Evolutionary conservation across 108 stramenopile genomes (phyloP).

Genomic region (Seminavis robusta): DNA sequence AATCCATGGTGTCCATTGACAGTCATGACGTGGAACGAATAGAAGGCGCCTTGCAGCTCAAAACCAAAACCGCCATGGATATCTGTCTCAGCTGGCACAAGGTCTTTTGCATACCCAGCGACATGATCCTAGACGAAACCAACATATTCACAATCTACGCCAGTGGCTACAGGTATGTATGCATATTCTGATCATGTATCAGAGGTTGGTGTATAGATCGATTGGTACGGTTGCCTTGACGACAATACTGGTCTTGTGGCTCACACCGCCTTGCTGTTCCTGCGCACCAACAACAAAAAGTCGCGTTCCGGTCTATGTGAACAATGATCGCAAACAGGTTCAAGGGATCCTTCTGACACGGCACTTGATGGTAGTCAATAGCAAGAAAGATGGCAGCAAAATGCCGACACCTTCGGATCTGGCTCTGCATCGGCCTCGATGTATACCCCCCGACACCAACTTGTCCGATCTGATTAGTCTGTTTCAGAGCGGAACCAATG

Average conservation of each 20-base stretch:
- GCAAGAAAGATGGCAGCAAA: conserved; percentile 38
- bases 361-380: conserved; percentile 66
- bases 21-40: conserved; percentile 66
- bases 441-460: conserved; percentile 58
- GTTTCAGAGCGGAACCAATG: conserved; percentile 62
- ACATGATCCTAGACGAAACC: conserved; percentile 53
- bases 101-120: conserved; percentile 51
- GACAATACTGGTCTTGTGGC: too few relatives aligned
- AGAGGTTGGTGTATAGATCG: too few relatives aligned
- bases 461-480: conserved; percentile 67
- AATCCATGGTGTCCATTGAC: too few relatives aligned
- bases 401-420: conserved; percentile 48
- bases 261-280: too few relatives aligned
- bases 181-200: too few relatives aligned
- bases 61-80: conserved; percentile 60
- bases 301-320: conserved; percentile 64
- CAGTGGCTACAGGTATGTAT: conserved; percentile 60
- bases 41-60: conserved; percentile 77
- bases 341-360: conserved; percentile 53
- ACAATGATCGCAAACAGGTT: conserved; percentile 29
- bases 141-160: conserved; percentile 59
- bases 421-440: conserved; percentile 52
- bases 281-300: too few relatives aligned
- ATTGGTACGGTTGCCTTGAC: too few relatives aligned
- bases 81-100: conserved; percentile 47